These are phyloP conservation scores for Eimeria tenella DNA, from an alignment of 169 alveolate genomes.

Conservation along the genomic window DNA sequence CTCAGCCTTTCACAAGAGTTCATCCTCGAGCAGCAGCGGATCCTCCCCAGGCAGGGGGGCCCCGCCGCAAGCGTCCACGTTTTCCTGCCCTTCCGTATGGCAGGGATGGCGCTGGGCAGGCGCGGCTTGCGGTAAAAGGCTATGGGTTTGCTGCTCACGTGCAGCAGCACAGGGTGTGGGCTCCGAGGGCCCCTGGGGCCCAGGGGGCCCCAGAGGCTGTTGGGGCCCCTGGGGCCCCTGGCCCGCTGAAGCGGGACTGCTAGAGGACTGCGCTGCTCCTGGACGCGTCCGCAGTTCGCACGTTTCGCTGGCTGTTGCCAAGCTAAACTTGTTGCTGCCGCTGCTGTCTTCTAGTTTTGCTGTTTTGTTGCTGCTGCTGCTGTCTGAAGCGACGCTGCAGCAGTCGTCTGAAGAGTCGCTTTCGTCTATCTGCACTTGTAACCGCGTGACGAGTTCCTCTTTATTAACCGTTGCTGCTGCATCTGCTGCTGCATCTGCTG, in stretches of 20 bases:
- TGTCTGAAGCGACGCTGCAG: conserved; percentile 19
- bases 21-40: too few relatives aligned
- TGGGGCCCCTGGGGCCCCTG: neutral
- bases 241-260: neutral
- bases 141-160: too few relatives aligned
- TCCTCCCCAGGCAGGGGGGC: too few relatives aligned
- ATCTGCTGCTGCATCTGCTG: neutral
- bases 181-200: neutral
- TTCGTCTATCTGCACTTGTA: conserved; percentile 37
- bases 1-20: too few relatives aligned
- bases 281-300: neutral
- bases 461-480: conserved; percentile 17
- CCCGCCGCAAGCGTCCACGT: too few relatives aligned
- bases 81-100: too few relatives aligned
- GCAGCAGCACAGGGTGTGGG: too few relatives aligned
- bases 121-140: too few relatives aligned
- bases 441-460: neutral
- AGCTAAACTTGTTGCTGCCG: neutral
- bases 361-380: neutral
- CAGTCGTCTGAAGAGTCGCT: conserved; percentile 37
- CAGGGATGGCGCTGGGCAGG: too few relatives aligned
- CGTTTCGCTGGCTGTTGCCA: neutral
- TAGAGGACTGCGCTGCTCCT: neutral
- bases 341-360: neutral
- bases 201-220: neutral